Base-by-base conservation (phyloP, 495 filamentous ascomycete genomes). In the Tuber aestivum region DNA sequence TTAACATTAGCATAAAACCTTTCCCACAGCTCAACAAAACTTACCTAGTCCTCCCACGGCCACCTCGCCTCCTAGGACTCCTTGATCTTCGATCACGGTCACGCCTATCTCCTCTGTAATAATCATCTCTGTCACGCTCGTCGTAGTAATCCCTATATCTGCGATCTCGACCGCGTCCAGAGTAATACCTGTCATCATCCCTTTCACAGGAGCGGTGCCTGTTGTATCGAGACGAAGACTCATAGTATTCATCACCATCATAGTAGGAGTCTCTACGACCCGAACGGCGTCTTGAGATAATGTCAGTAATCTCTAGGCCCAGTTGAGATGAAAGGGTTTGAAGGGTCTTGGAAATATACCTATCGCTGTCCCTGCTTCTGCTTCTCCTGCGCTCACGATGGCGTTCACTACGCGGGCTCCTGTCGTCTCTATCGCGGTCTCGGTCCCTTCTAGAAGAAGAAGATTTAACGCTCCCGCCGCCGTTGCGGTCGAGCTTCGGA, bases 161-260 rank as follows among this genome's bases (percentile, higher is more conserved):
- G 82, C 92, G 92, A 85, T 91, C 89, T 65, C 56, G 56, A 65
- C 56, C 56, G 86, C 92, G 89, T 85, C 93, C 94, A 82, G 89
- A 90, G 86, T 90, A 89, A 87, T 90, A 90, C 86, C 90, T 92
- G 83, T 92, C 93, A 83, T 91, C 88, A 79, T 96, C 94, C 86
- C 86, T 87, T 70, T 83, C 81, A 41, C 78, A 76, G 72, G 79
- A 83, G 41, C 82, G 81, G 70, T 82, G 81, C 74, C 81, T 82
- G 71, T 79, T 82, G 71, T 80, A 77, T 70, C 80, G 82, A 79
- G 80, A 82, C 86, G 89, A 88, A 91, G 85, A 87, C 91, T 88
- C 89, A 91, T 89, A 84, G 87, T 85, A 83, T 35, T 87, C 85
- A 85, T 75, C 86, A 79, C 89, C 88, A 84, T 92, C 90, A 76